These are phyloP conservation scores for Salix arbutifolia DNA, from an alignment of 345 rosid species.

Conservation along the genomic window DNA sequence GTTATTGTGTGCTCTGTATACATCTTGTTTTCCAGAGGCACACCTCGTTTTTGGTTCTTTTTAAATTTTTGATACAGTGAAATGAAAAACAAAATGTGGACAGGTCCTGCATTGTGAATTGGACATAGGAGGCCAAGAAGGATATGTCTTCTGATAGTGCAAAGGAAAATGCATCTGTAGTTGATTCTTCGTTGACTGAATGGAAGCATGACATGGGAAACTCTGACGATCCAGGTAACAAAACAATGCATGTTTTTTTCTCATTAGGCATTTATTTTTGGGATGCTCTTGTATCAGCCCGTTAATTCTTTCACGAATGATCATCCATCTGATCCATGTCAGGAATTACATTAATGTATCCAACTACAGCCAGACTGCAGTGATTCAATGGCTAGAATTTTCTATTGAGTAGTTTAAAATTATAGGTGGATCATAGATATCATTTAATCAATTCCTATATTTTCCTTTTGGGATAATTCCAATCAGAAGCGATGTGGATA, in stretches of 20 bases:
- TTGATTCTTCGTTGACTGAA: conserved; percentile 81
- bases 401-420: neutral
- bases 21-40: neutral
- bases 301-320: too few relatives aligned
- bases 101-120: conserved; percentile 9
- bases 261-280: too few relatives aligned
- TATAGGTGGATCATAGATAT: neutral
- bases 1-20: neutral
- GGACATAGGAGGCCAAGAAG: conserved; percentile 21
- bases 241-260: neutral
- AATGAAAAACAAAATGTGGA: neutral
- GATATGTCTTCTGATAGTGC: conserved; percentile 83
- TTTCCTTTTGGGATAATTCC: neutral
- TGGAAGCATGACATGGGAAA: conserved; percentile 63
- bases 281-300: too few relatives aligned
- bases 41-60: neutral
- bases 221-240: conserved; percentile 71
- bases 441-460: neutral
- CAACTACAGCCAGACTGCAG: neutral
- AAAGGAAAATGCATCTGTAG: conserved; percentile 82
- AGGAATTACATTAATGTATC: too few relatives aligned
- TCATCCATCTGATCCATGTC: too few relatives aligned
- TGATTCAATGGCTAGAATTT: neutral
- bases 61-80: too few relatives aligned
- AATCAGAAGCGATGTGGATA: neutral